Evolutionary conservation across 2,329 filamentous ascomycete species (phyloP), one percentile per base, ranked within the genome.

Genomic region (Penicillium sp.): DNA sequence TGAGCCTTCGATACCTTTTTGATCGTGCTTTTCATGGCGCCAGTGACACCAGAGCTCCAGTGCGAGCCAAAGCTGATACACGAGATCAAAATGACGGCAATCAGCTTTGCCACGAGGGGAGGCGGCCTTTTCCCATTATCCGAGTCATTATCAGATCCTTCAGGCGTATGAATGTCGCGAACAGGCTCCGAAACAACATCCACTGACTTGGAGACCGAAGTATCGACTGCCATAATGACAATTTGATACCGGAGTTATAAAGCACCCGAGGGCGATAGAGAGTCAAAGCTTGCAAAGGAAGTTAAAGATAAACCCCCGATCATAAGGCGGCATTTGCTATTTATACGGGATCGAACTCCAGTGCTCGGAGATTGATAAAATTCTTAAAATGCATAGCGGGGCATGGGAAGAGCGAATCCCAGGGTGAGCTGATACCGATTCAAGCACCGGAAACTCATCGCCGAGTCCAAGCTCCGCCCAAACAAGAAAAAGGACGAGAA

Each of bases 21-120:
- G 24, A 86, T 66, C 0, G 82, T 85, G 16, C 74, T 82, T 64
- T 86, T 86, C 77, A 86, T 81, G 1, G 83, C 83, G 9, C 81
- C 80, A 0, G 82, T 85, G 1, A 86, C 80, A 1, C 83, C 82
- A n/a, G 75, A 76, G 57, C 82, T 84, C 83, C 83, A 86, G 21
- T 80, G 78, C 0, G 81, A 81, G 0, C 83, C 83, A 60, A 86
- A 86, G 1, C 83, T 82, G 58, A 86, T 83, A 29, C 62, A 71
- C 3, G 67, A 68, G 16, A 71, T 69, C 13, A 71, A 46, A 1
- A 82, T 45, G 3, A 85, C 78, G 0, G 82, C 75, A 8, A 72
- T 64, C 13, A 81, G 49, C 57, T 72, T 75, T 3, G 67, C 67
- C 4, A 74, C 14, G 3, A 70, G 41, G 3, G 67, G 66, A 1